Percentiles rank a stretch among this genome's conserved stretches.
phyloP scores from a whole-genome alignment of 2,329 filamentous ascomycete genomes.

The Claviceps digitariae region DNA sequence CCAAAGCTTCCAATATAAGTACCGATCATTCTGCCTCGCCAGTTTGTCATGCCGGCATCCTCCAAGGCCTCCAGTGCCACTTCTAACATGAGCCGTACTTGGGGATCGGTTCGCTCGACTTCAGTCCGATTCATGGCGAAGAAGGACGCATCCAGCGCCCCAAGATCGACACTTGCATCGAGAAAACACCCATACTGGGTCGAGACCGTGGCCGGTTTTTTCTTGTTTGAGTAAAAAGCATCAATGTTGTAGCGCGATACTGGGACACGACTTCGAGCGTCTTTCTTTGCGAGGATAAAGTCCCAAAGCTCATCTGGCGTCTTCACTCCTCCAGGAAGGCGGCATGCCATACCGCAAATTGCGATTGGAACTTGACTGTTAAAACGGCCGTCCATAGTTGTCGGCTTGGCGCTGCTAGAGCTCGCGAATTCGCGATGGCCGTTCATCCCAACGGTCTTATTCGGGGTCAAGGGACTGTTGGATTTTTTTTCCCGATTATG shows the following conservation, averaged over 20 bases:
- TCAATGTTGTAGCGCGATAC: background rate
- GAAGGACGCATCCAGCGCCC: slow-evolving; percentile 18
- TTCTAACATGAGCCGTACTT: slow-evolving; percentile 15
- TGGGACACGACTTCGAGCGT: slow-evolving; percentile 1
- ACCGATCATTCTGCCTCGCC: slow-evolving; percentile 15
- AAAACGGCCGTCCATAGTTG: background rate
- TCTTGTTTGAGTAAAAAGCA: background rate
- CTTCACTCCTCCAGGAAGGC: slow-evolving; percentile 6
- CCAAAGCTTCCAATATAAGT: slow-evolving; percentile 18
- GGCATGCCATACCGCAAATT: slow-evolving; percentile 8
- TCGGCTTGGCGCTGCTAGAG: background rate
- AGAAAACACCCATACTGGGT: slow-evolving; percentile 16
- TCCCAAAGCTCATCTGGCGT: slow-evolving; percentile 6
- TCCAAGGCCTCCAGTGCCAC: slow-evolving; percentile 17
- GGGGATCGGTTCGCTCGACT: slow-evolving; percentile 17
- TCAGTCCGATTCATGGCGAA: slow-evolving; percentile 17
- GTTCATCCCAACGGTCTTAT: too few relatives aligned
- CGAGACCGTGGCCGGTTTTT: slow-evolving; percentile 1
- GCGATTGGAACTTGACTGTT: background rate
- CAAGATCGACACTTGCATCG: slow-evolving; percentile 9
- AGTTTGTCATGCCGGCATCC: slow-evolving; percentile 12
- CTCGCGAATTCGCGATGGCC: too few relatives aligned
- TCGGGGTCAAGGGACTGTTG: too few relatives aligned
- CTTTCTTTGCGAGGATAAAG: slow-evolving; percentile 5
- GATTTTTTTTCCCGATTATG: too few relatives aligned